These are phyloP conservation scores for Hyaloscypha variabilis DNA, from an alignment of 495 filamentous ascomycete genomes.

Conservation along the genomic window DNA sequence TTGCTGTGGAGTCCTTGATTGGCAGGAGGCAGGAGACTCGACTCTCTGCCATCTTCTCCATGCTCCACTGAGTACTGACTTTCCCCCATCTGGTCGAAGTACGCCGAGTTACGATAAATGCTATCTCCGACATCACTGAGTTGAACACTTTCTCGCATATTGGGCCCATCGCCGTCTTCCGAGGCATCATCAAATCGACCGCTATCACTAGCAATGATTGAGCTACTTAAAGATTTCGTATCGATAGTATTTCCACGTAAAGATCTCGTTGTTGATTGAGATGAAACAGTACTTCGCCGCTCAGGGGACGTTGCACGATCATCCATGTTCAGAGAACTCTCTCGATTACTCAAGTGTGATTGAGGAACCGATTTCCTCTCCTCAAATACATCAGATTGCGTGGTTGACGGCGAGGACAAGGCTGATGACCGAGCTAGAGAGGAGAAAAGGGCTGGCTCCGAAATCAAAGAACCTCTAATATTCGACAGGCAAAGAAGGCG, in stretches of 20 bases:
- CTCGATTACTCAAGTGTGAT: constrained; percentile 13
- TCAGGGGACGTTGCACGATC: constrained; percentile 25
- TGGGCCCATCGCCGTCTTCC: constrained; percentile 39
- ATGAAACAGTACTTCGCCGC: constrained; percentile 13
- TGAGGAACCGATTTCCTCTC: constrained; percentile 8
- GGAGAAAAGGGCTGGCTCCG: constrained; percentile 73
- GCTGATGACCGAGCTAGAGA: constrained; percentile 62
- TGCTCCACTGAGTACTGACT: constrained; percentile 40
- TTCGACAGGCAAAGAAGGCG: constrained; percentile 64
- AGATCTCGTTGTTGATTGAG: constrained; percentile 13
- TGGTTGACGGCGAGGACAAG: constrained; percentile 56
- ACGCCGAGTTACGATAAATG: constrained; percentile 49
- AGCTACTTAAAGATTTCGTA: constrained; percentile 7
- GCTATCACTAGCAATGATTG: constrained; percentile 28
- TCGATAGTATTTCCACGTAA: constrained; percentile 1
- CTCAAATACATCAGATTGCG: constrained; percentile 29
- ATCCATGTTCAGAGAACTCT: constrained; percentile 8
- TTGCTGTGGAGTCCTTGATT: neutral
- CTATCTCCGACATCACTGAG: constrained; percentile 34
- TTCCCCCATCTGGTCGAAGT: constrained; percentile 51
- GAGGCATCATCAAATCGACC: constrained; percentile 36
- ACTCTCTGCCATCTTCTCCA: constrained; percentile 3
- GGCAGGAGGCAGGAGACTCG: neutral
- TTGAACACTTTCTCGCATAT: constrained; percentile 39
- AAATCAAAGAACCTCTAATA: constrained; percentile 67